Base-by-base conservation (phyloP, 257 asterid genomes). In the Datura wrightii region DNA sequence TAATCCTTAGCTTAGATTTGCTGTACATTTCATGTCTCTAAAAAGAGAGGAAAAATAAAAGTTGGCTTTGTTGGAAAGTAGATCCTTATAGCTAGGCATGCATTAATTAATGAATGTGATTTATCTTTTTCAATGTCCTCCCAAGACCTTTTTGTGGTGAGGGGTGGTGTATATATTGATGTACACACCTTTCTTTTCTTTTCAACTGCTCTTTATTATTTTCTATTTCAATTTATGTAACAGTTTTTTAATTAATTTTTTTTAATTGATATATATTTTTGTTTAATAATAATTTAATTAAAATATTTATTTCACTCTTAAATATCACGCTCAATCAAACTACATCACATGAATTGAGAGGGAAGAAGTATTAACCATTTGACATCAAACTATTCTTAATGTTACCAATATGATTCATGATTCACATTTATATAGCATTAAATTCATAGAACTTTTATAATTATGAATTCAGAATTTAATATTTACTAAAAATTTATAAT, bases 31-130 rank as follows among this genome's bases (percentile, higher is more conserved):
- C 13, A 31, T 76, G 82, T 76, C 63, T 52, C 62, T 7, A 52
- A 7, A 31, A 52, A 52, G 48, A 31, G 82, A 31, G 82, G 46
- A 46, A 31, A 74, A 52, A 50, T 76, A 76, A 50, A 76, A 14
- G 82, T 31, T 50, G 82, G 63, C 63, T 76, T 76, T 76, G 82
- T 76, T 76, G 82, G 82, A 76, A 50, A 50, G 46, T 50, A 50
- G 62, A 76, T 76, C 59, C 31, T 50, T 52, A 76, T 52, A 39
- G 78, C 8, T 39, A 76, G 82, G 82, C 82, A 74, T 48, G 81
- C 81, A 76, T 74, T 74, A 14, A 13, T 44, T 41, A 48, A 46
- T 74, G 59, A 50, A 76, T 31, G 63, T 50, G 62, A 50, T 76
- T 5, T 50, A 76, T 50, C 82, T 50, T 53, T 76, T 42, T 71